These are phyloP conservation scores for Ascobolus immersus DNA, from an alignment of 495 filamentous ascomycete species.

Conservation along the genomic window DNA sequence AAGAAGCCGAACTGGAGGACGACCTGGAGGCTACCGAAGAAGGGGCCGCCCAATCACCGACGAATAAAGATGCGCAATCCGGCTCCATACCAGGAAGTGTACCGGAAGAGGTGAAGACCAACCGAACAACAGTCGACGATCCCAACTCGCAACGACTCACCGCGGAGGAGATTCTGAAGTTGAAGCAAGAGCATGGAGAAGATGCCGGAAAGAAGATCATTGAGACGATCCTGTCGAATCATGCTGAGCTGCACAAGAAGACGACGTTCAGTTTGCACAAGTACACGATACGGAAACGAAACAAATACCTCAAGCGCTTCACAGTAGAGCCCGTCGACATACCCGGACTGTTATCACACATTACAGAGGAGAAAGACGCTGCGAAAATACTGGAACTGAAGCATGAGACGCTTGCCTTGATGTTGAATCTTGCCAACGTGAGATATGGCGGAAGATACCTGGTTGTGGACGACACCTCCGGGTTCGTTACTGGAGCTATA, in stretches of 20 bases:
- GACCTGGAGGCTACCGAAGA: slow-evolving; percentile 14
- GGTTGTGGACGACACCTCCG: slow-evolving; percentile 72
- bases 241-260: slow-evolving; percentile 74
- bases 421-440: slow-evolving; percentile 39
- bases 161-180: slow-evolving; percentile 64
- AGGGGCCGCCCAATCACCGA: slow-evolving; percentile 18
- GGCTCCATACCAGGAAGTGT: too few species aligned
- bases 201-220: slow-evolving; percentile 66
- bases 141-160: slow-evolving; percentile 56
- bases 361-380: slow-evolving; percentile 52
- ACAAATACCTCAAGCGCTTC: slow-evolving; percentile 75
- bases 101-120: slow-evolving; percentile 46
- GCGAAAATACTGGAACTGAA: slow-evolving; percentile 64
- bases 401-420: slow-evolving; percentile 57
- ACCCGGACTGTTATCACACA: slow-evolving; percentile 40
- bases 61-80: slow-evolving; percentile 21
- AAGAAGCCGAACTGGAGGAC: slow-evolving; percentile 13
- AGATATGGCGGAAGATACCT: slow-evolving; percentile 56
- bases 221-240: slow-evolving; percentile 57
- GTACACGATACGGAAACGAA: slow-evolving; percentile 78
- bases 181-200: slow-evolving; percentile 69
- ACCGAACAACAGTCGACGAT: slow-evolving; percentile 56
- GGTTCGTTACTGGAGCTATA: slow-evolving; percentile 60
- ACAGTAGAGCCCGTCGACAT: slow-evolving; percentile 64
- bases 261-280: slow-evolving; percentile 81